These are phyloP conservation scores for Fusarium sp. DNA, from an alignment of 2,329 filamentous ascomycete genomes.

Conservation along the genomic window DNA sequence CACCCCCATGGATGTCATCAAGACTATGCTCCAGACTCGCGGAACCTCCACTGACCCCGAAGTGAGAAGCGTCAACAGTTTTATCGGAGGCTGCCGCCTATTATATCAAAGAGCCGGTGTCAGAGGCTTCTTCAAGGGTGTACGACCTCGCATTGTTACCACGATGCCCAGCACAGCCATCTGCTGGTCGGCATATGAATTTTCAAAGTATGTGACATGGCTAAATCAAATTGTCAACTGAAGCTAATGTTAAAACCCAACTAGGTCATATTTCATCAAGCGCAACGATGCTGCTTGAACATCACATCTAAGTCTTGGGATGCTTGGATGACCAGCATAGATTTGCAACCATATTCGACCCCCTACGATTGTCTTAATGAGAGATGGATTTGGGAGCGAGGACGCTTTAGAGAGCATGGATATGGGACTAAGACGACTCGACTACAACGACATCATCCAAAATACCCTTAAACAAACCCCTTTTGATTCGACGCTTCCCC, in stretches of 20 bases:
- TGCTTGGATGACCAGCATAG: slow-evolving; percentile 1
- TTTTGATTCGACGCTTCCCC: slow-evolving; percentile 27
- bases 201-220: slow-evolving; percentile 67
- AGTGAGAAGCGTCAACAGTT: slow-evolving; percentile 83
- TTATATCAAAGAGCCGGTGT: slow-evolving; percentile 86
- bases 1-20: slow-evolving; percentile 97
- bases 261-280: slow-evolving; percentile 68
- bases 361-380: slow-evolving; percentile 7
- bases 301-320: slow-evolving; percentile 1
- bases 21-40: slow-evolving; percentile 94
- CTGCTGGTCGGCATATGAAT: slow-evolving; percentile 87
- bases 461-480: slow-evolving; percentile 22
- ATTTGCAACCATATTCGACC: slow-evolving; percentile 10
- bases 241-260: slow-evolving; percentile 1
- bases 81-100: slow-evolving; percentile 80
- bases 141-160: slow-evolving; percentile 89
- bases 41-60: slow-evolving; percentile 84
- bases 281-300: slow-evolving; percentile 56
- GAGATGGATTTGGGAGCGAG: slow-evolving; percentile 9
- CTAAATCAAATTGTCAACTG: background rate
- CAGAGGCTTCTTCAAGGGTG: slow-evolving; percentile 90
- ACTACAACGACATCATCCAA: slow-evolving; percentile 15
- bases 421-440: slow-evolving; percentile 12
- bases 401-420: background rate
- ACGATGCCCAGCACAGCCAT: slow-evolving; percentile 99